These are phyloP conservation scores for Endoconidiophora polonica DNA, from an alignment of 2,329 filamentous ascomycete genomes.

Conservation along the genomic window DNA sequence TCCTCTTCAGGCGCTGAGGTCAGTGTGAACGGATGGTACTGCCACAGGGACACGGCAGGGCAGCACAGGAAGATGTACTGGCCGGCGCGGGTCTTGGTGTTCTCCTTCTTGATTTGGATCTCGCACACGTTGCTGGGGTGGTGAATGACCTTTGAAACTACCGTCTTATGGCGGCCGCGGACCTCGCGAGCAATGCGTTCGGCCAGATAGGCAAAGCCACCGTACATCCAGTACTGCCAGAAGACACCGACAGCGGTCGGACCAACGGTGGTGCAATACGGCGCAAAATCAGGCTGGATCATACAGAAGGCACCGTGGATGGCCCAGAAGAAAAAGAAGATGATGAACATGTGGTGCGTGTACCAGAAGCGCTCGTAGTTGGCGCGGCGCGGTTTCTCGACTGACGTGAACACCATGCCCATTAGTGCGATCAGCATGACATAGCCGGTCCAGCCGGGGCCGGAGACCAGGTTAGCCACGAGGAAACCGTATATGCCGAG, in stretches of 20 bases:
- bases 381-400: slow-evolving; percentile 60
- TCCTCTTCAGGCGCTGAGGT: slow-evolving; percentile 81
- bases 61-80: slow-evolving; percentile 86
- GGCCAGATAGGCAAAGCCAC: slow-evolving; percentile 63
- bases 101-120: slow-evolving; percentile 82
- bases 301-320: slow-evolving; percentile 80
- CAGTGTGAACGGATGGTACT: slow-evolving; percentile 76
- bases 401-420: slow-evolving; percentile 60
- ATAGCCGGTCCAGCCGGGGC: slow-evolving; percentile 74
- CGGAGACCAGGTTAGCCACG: slow-evolving; percentile 59
- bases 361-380: slow-evolving; percentile 90
- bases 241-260: slow-evolving; percentile 56
- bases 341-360: slow-evolving; percentile 71
- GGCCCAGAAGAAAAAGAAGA: slow-evolving; percentile 87
- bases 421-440: slow-evolving; percentile 66
- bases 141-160: slow-evolving; percentile 77
- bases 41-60: slow-evolving; percentile 71
- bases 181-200: slow-evolving; percentile 66
- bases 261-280: slow-evolving; percentile 56
- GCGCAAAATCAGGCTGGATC: slow-evolving; percentile 70
- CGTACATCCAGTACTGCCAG: slow-evolving; percentile 82
- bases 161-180: slow-evolving; percentile 66
- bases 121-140: slow-evolving; percentile 80
- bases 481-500: slow-evolving; percentile 66
- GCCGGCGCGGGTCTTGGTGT: slow-evolving; percentile 64